Conservation (phyloP, 2,329 filamentous ascomycete genomes). For the Cordyceps militaris region DNA sequence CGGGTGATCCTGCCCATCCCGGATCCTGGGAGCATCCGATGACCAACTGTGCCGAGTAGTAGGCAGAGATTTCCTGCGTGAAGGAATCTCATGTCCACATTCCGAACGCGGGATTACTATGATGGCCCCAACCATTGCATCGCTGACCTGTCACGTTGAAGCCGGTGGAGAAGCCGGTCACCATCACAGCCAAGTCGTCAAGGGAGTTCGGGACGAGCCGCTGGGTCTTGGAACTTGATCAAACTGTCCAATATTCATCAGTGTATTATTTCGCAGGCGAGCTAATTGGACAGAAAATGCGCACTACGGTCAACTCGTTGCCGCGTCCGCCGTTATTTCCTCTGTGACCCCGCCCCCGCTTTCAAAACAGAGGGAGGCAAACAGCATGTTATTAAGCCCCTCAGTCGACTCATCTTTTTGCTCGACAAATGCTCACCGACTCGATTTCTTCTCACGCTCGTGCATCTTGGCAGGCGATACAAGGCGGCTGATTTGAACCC, state of each 20-base stretch:
- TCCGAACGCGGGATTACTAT: neutral
- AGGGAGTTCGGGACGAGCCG: constrained; percentile 7
- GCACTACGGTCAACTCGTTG: neutral
- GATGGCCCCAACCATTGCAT: neutral
- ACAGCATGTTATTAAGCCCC: neutral
- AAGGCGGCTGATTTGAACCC: neutral
- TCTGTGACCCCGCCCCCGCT: constrained; percentile 10
- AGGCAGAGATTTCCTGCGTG: neutral
- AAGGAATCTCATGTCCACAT: neutral
- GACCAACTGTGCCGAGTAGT: neutral
- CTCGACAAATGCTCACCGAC: neutral
- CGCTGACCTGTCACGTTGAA: neutral
- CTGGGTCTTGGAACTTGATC: neutral
- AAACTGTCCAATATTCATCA: neutral
- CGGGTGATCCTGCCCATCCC: neutral
- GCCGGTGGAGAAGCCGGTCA: neutral
- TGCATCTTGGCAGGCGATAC: neutral
- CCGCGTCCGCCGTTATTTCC: constrained; percentile 2
- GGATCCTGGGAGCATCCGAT: neutral
- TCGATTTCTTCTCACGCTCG: neutral
- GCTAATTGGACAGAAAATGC: neutral
- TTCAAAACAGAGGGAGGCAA: neutral
- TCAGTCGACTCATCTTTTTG: neutral
- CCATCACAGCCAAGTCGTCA: neutral
- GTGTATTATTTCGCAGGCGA: neutral